Evolutionary conservation across 768 basidiomycete species (phyloP), one percentile per base, ranked within the genome.

Genomic region (Dacryopinax primogenitus): DNA sequence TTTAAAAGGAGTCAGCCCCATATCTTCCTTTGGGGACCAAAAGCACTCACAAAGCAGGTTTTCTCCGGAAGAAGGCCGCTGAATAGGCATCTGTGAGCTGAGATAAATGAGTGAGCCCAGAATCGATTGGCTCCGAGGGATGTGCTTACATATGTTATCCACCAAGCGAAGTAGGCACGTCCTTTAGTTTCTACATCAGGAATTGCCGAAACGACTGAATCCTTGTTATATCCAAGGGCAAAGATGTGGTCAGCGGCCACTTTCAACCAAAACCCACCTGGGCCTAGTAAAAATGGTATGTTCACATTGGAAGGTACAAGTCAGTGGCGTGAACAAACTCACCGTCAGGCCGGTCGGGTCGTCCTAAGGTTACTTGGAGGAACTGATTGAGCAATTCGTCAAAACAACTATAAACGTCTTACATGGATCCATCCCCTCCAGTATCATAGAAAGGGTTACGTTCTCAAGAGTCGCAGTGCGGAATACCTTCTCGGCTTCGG

Each of bases 401-500:
- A 21, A 26, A n/a, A 21, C 12, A 23, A 13, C 23, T 15, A 26
- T 58, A 9, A 32, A 26, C 26, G 13, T 37, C 45, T 58, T 30
- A 58, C 51, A 36, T 39, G 62, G 33, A 62, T 61, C 62, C 63
- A 62, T 58, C 26, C 51, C 51, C 73, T 94, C 92, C 68, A 94
- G 84, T 62, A 94, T 76, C 64, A 93, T 77, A 12, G 85, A 82
- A 63, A 90, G 87, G 36, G 92, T 86, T 65, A 92, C 85, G 76
- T 91, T 87, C 72, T 95, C 88, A 45, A 84, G 76, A 62, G 81
- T 83, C 33, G 90, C 83, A 67, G 91, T 77, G 64, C 92, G 84
- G 76, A 90, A 90, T 26, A 92, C 87, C 77, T 90, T 92, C 73
- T 90, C 78, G 62, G 84, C 83, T 78, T 96, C 93, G 65, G 90